These are phyloP conservation scores for Lasiodiplodia hormozganensis DNA, from an alignment of 2,329 filamentous ascomycete species.

Conservation along the genomic window DNA sequence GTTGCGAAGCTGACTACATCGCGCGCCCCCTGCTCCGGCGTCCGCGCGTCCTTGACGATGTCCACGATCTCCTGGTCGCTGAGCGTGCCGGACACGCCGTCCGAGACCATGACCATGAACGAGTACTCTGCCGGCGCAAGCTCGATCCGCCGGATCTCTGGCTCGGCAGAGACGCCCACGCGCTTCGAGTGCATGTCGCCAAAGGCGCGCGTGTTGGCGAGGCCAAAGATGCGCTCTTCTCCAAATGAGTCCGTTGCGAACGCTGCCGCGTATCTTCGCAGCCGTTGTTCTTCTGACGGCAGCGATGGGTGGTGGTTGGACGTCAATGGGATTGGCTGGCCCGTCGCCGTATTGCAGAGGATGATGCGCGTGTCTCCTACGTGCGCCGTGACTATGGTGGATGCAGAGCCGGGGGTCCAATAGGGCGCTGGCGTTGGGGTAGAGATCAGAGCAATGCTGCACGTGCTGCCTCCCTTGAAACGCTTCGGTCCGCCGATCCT, in stretches of 20 bases:
- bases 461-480: conserved; percentile 94
- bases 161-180: conserved; percentile 92
- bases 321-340: conserved; percentile 79
- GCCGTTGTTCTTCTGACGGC: conserved; percentile 79
- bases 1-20: conserved; percentile 87
- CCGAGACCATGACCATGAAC: conserved; percentile 86
- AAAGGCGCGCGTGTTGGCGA: conserved; percentile 94
- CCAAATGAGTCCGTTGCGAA: conserved; percentile 97
- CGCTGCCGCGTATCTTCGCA: conserved; percentile 83
- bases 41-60: conserved; percentile 90
- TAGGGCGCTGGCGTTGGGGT: conserved; percentile 91
- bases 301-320: conserved; percentile 92
- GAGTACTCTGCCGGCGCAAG: conserved; percentile 83
- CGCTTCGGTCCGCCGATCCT: conserved; percentile 75
- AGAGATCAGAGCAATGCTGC: conserved; percentile 86
- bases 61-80: conserved; percentile 96
- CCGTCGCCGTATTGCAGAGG: conserved; percentile 85
- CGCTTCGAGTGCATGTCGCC: conserved; percentile 92
- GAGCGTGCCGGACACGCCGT: conserved; percentile 86
- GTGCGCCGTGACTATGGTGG: conserved; percentile 84
- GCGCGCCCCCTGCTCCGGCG: conserved; percentile 82
- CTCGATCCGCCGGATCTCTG: conserved; percentile 81
- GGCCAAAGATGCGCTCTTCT: conserved; percentile 90
- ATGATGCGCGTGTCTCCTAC: conserved; percentile 93
- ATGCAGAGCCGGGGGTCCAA: conserved; percentile 89